Conservation (phyloP, 179 eudicot genomes). For the Silene noctiflora region DNA sequence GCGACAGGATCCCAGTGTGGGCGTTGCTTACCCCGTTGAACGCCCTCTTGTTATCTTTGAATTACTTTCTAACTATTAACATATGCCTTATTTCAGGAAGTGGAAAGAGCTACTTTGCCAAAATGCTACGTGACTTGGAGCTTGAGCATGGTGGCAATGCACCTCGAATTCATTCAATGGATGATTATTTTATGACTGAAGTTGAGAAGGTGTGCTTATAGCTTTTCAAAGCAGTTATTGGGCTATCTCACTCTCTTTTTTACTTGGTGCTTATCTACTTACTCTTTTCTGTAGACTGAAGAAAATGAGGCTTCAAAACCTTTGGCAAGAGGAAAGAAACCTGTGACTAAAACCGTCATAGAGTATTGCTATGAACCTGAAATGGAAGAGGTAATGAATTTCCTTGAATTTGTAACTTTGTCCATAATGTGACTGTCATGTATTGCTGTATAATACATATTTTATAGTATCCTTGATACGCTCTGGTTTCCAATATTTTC, state of each 20-base stretch:
- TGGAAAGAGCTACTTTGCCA: conserved; percentile 97
- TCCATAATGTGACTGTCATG: neutral
- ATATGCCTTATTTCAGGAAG: conserved; percentile 53
- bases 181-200: conserved; percentile 98
- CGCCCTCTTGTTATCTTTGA: neutral
- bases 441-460: neutral
- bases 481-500: neutral
- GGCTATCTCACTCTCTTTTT: neutral
- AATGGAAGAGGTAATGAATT: conserved; percentile 83
- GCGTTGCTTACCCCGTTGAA: too few species aligned
- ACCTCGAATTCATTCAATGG: conserved; percentile 98
- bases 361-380: conserved; percentile 99
- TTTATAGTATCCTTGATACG: too few species aligned
- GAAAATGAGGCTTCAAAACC: conserved; percentile 63
- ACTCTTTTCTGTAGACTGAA: conserved; percentile 51
- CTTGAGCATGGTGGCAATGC: conserved; percentile 91
- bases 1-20: too few species aligned
- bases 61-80: conserved; percentile 2
- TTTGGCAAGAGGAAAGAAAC: conserved; percentile 63
- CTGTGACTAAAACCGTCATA: conserved; percentile 63
- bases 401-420: neutral
- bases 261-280: neutral
- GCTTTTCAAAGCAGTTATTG: neutral
- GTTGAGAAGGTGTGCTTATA: conserved; percentile 76
- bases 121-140: conserved; percentile 88